phyloP scores from a whole-genome alignment of 495 filamentous ascomycete genomes.

The Neurospora terricola region DNA sequence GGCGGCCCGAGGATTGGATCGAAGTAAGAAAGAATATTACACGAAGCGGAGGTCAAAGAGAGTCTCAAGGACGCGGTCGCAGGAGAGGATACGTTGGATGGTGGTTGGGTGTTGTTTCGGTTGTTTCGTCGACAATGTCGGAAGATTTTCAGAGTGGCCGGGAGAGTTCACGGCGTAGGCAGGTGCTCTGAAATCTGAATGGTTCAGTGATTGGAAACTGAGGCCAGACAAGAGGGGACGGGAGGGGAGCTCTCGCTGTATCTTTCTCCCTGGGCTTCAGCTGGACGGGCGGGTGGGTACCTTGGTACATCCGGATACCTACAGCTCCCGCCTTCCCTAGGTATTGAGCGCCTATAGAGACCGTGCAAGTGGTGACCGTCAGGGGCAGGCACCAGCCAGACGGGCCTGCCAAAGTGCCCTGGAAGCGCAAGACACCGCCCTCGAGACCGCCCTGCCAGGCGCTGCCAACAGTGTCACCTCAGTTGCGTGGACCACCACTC shows the following conservation, averaged over 20 bases:
- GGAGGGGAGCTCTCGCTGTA: neutral
- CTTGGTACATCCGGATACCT: neutral
- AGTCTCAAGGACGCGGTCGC: neutral
- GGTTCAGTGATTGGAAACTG: neutral
- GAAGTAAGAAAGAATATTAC: conserved; percentile 6
- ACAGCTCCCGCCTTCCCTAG: neutral
- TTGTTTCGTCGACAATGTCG: no score
- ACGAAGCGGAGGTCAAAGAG: neutral
- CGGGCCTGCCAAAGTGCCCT: neutral
- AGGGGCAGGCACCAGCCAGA: neutral
- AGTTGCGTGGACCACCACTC: neutral
- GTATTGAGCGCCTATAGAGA: neutral
- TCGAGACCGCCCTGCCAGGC: neutral
- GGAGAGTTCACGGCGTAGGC: neutral
- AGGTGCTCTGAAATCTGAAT: neutral
- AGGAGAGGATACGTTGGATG: neutral
- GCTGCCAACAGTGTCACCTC: neutral
- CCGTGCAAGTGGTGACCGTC: neutral
- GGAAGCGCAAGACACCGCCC: neutral
- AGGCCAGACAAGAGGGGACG: neutral
- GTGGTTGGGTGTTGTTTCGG: no score
- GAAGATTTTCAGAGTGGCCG: conserved; percentile 6
- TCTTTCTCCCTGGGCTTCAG: neutral
- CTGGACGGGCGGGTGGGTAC: neutral
- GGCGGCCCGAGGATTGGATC: neutral